Conservation (phyloP, 2,329 filamentous ascomycete species). For the Colletotrichum sp. region DNA sequence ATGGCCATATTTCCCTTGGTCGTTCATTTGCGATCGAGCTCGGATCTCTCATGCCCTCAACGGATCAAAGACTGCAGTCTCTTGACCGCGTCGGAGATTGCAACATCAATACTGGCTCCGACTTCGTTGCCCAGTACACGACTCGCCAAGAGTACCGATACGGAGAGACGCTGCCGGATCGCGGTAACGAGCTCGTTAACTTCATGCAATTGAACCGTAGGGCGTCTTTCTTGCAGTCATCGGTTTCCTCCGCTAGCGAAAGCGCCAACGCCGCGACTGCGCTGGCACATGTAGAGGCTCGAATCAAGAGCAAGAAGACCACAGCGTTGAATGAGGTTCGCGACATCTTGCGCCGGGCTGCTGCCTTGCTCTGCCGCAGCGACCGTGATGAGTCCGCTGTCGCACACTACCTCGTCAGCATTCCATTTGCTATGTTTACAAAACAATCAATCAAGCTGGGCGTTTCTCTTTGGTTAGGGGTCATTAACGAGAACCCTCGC, state of each 20-base stretch:
- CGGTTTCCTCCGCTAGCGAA: slow-evolving; percentile 56
- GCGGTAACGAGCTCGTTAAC: slow-evolving; percentile 69
- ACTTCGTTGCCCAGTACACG: slow-evolving; percentile 97
- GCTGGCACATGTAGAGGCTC: slow-evolving; percentile 74
- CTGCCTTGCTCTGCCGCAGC: slow-evolving; percentile 83
- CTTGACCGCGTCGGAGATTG: slow-evolving; percentile 77
- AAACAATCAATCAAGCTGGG: slow-evolving; percentile 96
- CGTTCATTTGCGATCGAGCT: slow-evolving; percentile 94
- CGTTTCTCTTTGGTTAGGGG: slow-evolving; percentile 93
- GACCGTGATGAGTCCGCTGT: slow-evolving; percentile 78
- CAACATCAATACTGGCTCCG: slow-evolving; percentile 88
- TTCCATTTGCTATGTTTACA: slow-evolving; percentile 92
- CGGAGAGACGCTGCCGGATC: slow-evolving; percentile 75
- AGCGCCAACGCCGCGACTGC: slow-evolving; percentile 67
- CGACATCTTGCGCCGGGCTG: slow-evolving; percentile 82
- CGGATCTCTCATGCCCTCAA: slow-evolving; percentile 83
- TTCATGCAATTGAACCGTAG: slow-evolving; percentile 62
- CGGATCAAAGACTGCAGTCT: slow-evolving; percentile 84
- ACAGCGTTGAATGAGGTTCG: slow-evolving; percentile 78
- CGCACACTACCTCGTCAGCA: slow-evolving; percentile 85
- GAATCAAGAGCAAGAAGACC: slow-evolving; percentile 70
- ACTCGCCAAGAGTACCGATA: slow-evolving; percentile 95
- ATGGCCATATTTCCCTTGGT: slow-evolving; percentile 90
- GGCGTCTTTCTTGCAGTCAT: slow-evolving; percentile 56
- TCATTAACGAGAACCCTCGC: slow-evolving; percentile 93